Percentiles rank a stretch among this genome's conserved stretches.
Evolutionary conservation across 192 early-diverging fungal species (phyloP).

Genomic region (Neocallimastix lanati): DNA sequence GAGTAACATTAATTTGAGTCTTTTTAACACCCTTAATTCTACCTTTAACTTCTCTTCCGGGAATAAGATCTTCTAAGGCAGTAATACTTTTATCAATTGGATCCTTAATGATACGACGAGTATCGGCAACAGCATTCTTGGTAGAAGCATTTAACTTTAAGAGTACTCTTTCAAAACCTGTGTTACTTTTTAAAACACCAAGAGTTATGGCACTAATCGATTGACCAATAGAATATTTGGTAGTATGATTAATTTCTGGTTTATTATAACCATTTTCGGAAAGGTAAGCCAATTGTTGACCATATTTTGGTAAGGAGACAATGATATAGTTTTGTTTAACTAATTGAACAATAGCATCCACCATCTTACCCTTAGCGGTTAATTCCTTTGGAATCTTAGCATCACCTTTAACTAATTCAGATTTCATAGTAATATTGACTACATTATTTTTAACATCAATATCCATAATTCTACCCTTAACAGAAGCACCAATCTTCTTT

Average conservation of each 20-base stretch:
- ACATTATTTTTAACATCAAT: neutral
- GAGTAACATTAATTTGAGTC: conserved; percentile 32
- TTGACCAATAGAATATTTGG: neutral
- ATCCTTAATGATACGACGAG: conserved; percentile 1
- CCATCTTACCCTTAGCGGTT: neutral
- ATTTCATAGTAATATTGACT: neutral
- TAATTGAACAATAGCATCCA: neutral
- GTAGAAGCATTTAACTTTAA: neutral
- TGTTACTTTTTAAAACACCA: neutral
- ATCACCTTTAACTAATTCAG: neutral
- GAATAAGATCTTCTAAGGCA: conserved; percentile 22
- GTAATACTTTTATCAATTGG: conserved; percentile 18
- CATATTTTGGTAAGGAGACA: neutral
- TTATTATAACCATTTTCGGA: neutral
- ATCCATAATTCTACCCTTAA: neutral
- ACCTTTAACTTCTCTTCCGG: conserved; percentile 18
- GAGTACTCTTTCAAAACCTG: neutral
- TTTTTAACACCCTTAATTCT: conserved; percentile 23
- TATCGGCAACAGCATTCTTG: neutral
- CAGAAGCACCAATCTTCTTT: neutral
- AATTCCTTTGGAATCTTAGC: neutral
- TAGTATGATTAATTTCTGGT: neutral
- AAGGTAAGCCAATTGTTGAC: neutral
- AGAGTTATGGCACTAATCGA: neutral
- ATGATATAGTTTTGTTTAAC: neutral